Conservation (phyloP, 352 stramenopile species). For the Globisporangium radiosum region DNA sequence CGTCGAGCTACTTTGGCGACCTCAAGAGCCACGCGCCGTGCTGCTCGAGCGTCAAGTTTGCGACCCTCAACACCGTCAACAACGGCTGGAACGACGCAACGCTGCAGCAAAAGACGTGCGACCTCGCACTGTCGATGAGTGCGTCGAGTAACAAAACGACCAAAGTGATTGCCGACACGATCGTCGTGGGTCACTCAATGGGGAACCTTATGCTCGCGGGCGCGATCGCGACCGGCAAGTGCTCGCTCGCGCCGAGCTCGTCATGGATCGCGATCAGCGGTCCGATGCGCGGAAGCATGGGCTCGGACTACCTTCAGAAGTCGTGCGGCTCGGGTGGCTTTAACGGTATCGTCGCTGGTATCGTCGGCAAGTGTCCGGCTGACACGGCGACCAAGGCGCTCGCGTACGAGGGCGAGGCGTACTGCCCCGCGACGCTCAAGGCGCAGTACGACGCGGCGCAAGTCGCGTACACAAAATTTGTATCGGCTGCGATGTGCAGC, state of each 20-base stretch:
- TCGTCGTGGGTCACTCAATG: conserved; percentile 63
- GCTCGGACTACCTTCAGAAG: conserved; percentile 31
- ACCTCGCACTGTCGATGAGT: conserved; percentile 29
- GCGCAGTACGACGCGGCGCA: conserved; percentile 25
- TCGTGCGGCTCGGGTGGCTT: conserved; percentile 19
- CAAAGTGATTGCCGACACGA: conserved; percentile 50
- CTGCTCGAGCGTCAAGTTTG: conserved; percentile 48
- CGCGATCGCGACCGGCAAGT: conserved; percentile 20
- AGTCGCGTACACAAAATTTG: conserved; percentile 20
- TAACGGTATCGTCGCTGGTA: conserved; percentile 17
- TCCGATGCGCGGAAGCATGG: conserved; percentile 41
- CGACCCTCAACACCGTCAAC: conserved; percentile 35
- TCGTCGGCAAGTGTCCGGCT: conserved; percentile 28
- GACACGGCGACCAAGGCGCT: too few species aligned
- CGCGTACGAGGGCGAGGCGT: conserved; percentile 23
- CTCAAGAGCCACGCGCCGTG: conserved; percentile 46
- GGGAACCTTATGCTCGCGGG: conserved; percentile 42
- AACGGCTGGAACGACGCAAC: conserved; percentile 34
- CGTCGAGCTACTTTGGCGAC: conserved; percentile 35
- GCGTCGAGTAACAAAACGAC: conserved; percentile 21
- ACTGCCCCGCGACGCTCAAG: conserved; percentile 15
- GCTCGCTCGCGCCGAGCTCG: conserved; percentile 11
- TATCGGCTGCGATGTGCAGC: conserved; percentile 38
- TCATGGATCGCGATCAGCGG: conserved; percentile 36
- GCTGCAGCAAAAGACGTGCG: conserved; percentile 33